phyloP scores from a whole-genome alignment of 345 rosid genomes.

The Psidium friedrichsthalianum region DNA sequence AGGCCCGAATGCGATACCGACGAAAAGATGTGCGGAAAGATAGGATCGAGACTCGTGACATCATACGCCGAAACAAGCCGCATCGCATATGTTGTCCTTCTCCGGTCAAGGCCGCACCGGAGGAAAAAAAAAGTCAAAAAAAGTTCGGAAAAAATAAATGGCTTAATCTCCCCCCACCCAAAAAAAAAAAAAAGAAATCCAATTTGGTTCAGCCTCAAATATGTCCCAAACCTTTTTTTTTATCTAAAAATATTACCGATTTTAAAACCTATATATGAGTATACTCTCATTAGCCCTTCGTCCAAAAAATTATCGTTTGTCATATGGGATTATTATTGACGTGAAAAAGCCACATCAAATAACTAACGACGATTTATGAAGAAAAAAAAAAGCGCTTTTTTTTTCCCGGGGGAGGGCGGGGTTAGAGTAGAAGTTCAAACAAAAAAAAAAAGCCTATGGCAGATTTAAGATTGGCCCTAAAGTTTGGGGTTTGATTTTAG shows the following conservation, averaged over 20 bases:
- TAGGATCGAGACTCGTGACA: neutral
- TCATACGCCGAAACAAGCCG: neutral
- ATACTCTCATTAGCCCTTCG: neutral
- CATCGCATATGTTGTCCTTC: neutral
- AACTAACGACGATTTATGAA: neutral
- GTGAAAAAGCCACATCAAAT: neutral
- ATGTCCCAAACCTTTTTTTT: neutral
- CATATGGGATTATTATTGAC: no score
- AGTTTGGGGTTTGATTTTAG: no score
- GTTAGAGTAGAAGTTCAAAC: no score
- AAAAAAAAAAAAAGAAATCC: neutral
- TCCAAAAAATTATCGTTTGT: neutral
- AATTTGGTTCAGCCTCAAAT: neutral
- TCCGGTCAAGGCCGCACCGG: accelerated
- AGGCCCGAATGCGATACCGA: neutral
- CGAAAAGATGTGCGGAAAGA: neutral
- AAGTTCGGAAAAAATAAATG: neutral
- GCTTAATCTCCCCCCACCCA: neutral
- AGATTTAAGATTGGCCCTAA: no score
- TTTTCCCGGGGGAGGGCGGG: no score
- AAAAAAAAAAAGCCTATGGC: no score
- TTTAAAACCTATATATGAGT: neutral
- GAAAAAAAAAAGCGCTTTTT: no score
- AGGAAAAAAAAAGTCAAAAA: neutral
- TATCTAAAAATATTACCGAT: neutral